Conservation (phyloP, 768 basidiomycete genomes). For the Xanthoconium stramineum region DNA sequence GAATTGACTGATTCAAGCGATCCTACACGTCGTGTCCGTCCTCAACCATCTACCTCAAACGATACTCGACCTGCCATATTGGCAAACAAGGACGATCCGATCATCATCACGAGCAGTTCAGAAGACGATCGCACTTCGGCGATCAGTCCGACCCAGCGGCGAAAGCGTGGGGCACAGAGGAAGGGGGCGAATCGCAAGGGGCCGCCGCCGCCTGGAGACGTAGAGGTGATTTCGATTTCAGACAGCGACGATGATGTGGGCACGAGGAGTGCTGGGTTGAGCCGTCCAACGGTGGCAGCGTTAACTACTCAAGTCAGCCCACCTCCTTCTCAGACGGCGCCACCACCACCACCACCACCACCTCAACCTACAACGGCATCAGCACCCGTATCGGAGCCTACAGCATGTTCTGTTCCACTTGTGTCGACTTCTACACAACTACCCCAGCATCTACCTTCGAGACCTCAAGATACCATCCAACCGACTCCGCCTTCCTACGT, state of each 20-base stretch:
- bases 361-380: not conserved
- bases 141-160: not conserved
- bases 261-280: not conserved
- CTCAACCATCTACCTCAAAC: not conserved
- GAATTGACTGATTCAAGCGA: constrained; percentile 28
- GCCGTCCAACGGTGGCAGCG: not conserved
- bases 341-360: not conserved
- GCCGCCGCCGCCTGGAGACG: constrained; percentile 6
- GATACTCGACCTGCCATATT: not conserved
- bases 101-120: constrained; percentile 26
- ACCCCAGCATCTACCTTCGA: not conserved
- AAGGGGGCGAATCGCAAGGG: not conserved
- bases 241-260: constrained; percentile 24
- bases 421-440: not conserved
- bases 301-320: not conserved
- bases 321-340: not conserved
- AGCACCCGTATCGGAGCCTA: not conserved
- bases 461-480: not conserved
- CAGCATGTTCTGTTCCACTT: not conserved
- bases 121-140: constrained; percentile 1
- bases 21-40: constrained; percentile 1
- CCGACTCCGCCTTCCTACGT: constrained; percentile 1
- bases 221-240: constrained; percentile 28
- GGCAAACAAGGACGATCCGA: constrained; percentile 11
- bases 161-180: not conserved